phyloP scores from a whole-genome alignment of 1,139 yeast species.

The Geotrichum klebahnii region DNA sequence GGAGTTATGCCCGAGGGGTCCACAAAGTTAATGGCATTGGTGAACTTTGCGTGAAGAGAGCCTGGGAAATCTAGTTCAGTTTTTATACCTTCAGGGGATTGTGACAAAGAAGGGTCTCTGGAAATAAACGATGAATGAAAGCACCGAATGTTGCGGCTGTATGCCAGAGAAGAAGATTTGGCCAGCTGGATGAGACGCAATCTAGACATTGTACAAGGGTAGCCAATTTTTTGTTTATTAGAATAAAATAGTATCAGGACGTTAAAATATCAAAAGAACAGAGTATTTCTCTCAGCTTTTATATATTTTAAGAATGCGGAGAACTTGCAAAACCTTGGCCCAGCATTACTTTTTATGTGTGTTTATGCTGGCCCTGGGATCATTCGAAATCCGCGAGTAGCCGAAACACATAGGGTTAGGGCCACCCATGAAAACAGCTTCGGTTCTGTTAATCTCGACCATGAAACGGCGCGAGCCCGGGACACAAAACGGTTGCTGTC shows the following conservation, averaged over 20 bases:
- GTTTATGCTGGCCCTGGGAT: neutral
- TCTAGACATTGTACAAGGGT: neutral
- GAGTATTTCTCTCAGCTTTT: neutral
- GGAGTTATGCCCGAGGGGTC: conserved; percentile 29
- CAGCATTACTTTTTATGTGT: neutral
- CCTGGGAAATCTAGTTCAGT: conserved; percentile 37
- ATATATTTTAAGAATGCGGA: neutral
- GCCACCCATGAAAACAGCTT: too few relatives aligned
- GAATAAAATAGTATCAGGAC: too few relatives aligned
- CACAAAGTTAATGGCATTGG: conserved; percentile 28
- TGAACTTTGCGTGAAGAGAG: conserved; percentile 33
- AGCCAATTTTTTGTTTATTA: too few relatives aligned
- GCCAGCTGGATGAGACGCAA: neutral
- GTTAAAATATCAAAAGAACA: neutral
- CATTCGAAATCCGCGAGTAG: neutral
- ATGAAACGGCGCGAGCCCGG: too few relatives aligned
- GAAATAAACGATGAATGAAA: neutral
- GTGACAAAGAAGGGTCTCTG: conserved; percentile 24
- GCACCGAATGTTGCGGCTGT: neutral
- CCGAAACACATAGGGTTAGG: neutral
- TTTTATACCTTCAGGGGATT: conserved; percentile 29
- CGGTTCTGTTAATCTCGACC: too few relatives aligned
- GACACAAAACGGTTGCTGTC: too few relatives aligned
- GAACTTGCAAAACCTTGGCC: neutral
- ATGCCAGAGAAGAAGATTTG: neutral